Evolutionary conservation across 2,329 filamentous ascomycete species (phyloP).

Genomic region (Fusarium haematococcum): DNA sequence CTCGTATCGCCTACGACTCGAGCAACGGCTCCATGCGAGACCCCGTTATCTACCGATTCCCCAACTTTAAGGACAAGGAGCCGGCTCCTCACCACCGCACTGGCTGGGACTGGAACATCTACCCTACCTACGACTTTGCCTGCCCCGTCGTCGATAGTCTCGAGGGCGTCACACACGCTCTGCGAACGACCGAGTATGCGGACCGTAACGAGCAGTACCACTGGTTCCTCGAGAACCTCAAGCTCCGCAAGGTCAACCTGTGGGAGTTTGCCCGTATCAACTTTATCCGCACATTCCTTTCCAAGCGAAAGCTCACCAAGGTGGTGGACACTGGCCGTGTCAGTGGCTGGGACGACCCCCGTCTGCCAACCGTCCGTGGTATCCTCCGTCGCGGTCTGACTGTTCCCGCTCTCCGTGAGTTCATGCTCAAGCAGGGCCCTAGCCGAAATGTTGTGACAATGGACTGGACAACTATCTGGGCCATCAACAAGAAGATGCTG

Average conservation of each 20-base stretch:
- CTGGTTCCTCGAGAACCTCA: constrained; percentile 83
- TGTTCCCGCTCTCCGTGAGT: constrained; percentile 81
- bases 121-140: constrained; percentile 89
- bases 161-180: constrained; percentile 85
- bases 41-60: constrained; percentile 95
- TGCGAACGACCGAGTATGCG: constrained; percentile 88
- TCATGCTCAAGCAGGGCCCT: constrained; percentile 86
- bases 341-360: constrained; percentile 87
- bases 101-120: constrained; percentile 84
- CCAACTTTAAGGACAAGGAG: constrained; percentile 67
- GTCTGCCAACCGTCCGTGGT: constrained; percentile 87
- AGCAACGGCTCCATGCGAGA: constrained; percentile 97
- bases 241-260: constrained; percentile 81
- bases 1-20: constrained; percentile 91
- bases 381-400: constrained; percentile 84
- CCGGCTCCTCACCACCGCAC: constrained; percentile 77
- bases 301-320: constrained; percentile 88
- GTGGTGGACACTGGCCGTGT: constrained; percentile 82
- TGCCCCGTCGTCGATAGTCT: constrained; percentile 84
- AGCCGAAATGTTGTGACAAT: constrained; percentile 86
- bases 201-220: constrained; percentile 89
- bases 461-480: constrained; percentile 84
- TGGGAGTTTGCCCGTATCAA: constrained; percentile 90
- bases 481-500: constrained; percentile 83
- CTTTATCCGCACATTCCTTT: constrained; percentile 85